phyloP scores from a whole-genome alignment of 441 rosid species.

The Gossypium gossypioides region DNA sequence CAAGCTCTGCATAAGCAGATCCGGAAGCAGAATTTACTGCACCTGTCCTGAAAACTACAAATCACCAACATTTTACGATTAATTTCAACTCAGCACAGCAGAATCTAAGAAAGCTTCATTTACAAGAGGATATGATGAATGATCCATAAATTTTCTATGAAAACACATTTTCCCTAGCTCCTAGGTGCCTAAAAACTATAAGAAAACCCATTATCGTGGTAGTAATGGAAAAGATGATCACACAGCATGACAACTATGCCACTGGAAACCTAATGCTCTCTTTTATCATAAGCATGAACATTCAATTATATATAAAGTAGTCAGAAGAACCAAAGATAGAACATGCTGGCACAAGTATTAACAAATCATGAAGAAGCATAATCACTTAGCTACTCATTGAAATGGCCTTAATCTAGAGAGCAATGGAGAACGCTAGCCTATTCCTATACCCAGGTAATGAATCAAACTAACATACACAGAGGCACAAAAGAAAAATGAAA shows the following conservation, averaged over 20 bases:
- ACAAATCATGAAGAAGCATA: not conserved
- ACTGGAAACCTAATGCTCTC: not conserved
- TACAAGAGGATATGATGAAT: not conserved
- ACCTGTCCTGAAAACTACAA: conserved; percentile 68
- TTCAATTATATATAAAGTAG: not conserved
- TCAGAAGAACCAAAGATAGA: not conserved
- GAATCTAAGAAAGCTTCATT: not conserved
- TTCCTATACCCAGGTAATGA: not conserved
- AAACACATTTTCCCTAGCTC: not conserved
- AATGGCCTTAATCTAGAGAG: not conserved
- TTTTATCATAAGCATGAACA: not conserved
- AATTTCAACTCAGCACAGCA: not conserved
- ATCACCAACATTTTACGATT: not conserved
- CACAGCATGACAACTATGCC: not conserved
- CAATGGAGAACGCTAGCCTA: not conserved
- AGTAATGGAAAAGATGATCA: not conserved
- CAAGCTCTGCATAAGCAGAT: conserved; percentile 92
- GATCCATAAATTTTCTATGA: not conserved
- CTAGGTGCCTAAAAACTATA: not conserved
- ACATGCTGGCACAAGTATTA: not conserved
- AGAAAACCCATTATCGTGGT: not conserved
- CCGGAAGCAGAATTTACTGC: conserved; percentile 86
- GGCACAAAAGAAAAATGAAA: not conserved
- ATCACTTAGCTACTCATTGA: not conserved
- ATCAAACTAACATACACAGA: not conserved